A percentile compares a stretch with the other conserved stretches of the same genome.
These are phyloP conservation scores for Tuctoria greenei DNA, from an alignment of 176 grass and related monocot species.

Conservation along the genomic window DNA sequence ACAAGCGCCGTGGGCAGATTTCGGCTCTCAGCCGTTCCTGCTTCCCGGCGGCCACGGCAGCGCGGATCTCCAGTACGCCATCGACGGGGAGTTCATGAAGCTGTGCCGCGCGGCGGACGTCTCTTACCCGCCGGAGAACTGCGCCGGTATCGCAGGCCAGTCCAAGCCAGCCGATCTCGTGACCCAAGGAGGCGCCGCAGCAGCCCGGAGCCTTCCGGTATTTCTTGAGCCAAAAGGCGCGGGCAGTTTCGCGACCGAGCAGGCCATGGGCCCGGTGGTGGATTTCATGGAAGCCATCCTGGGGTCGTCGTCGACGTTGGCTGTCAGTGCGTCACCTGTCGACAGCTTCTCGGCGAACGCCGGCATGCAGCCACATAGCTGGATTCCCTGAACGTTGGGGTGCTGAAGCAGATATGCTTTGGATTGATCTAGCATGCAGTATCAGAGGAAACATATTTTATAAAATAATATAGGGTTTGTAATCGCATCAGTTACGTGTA, in stretches of 20 bases:
- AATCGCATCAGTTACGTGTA: conserved; percentile 38
- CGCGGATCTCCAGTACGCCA: conserved; percentile 36
- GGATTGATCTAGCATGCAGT: conserved; percentile 2
- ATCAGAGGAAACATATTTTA: conserved; percentile 18
- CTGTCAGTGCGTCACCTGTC: conserved; percentile 43
- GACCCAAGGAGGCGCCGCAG: background rate
- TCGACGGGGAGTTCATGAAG: conserved; percentile 46
- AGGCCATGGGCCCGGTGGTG: conserved; percentile 36
- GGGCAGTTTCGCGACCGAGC: conserved; percentile 30
- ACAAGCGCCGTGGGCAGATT: conserved; percentile 26
- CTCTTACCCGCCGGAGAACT: conserved; percentile 5
- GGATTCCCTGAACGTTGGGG: conserved; percentile 45
- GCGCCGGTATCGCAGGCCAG: background rate
- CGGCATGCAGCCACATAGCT: conserved; percentile 47
- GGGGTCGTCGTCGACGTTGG: conserved; percentile 63
- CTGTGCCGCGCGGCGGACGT: conserved; percentile 20
- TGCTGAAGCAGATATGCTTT: background rate
- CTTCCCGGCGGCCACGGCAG: conserved; percentile 1
- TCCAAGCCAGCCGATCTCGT: conserved; percentile 23
- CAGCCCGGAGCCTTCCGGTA: conserved; percentile 30
- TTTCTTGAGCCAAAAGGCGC: conserved; percentile 40
- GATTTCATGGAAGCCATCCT: conserved; percentile 81
- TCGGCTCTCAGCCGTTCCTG: conserved; percentile 38
- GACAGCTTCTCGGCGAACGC: conserved; percentile 49
- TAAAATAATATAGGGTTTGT: conserved; percentile 35